A percentile compares a stretch with the other conserved stretches of the same genome.
These are phyloP conservation scores for Leccinum barrowsii DNA, from an alignment of 768 basidiomycete genomes.

Conservation along the genomic window DNA sequence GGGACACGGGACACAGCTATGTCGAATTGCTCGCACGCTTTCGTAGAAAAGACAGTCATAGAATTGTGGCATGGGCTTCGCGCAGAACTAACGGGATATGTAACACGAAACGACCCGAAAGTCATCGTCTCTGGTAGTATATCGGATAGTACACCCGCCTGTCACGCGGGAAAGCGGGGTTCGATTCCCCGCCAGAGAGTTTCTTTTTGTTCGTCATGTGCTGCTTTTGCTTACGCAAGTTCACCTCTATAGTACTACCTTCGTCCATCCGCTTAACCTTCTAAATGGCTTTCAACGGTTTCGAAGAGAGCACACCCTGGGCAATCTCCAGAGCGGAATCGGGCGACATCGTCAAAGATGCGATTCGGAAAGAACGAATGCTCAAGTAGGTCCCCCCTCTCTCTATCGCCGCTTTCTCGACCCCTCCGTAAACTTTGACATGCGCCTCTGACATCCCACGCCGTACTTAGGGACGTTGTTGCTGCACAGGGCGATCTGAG, in stretches of 20 bases:
- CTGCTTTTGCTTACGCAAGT: background rate
- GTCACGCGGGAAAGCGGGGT: conserved; percentile 46
- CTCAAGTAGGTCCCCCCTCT: conserved; percentile 55
- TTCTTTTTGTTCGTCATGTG: background rate
- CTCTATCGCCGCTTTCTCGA: background rate
- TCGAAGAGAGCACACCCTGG: conserved; percentile 47
- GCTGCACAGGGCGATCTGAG: conserved; percentile 75
- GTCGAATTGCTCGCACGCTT: too few species aligned
- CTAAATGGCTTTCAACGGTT: conserved; percentile 45
- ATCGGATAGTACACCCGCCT: conserved; percentile 52
- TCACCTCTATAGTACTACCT: background rate
- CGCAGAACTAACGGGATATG: too few species aligned
- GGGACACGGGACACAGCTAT: too few species aligned
- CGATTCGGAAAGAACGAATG: conserved; percentile 71
- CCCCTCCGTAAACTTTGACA: background rate
- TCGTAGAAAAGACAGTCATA: too few species aligned
- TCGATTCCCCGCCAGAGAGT: conserved; percentile 47
- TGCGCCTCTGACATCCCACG: background rate
- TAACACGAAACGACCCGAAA: background rate
- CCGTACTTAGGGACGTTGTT: conserved; percentile 56
- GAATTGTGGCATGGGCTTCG: too few species aligned
- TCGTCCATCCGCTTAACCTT: background rate
- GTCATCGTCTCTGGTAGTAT: conserved; percentile 41
- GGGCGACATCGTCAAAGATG: conserved; percentile 69
- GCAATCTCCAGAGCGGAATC: conserved; percentile 41